Percentiles rank a stretch among this genome's conserved stretches.
Conservation (phyloP, 1,139 yeast genomes). For the Suhomyces taliae region DNA sequence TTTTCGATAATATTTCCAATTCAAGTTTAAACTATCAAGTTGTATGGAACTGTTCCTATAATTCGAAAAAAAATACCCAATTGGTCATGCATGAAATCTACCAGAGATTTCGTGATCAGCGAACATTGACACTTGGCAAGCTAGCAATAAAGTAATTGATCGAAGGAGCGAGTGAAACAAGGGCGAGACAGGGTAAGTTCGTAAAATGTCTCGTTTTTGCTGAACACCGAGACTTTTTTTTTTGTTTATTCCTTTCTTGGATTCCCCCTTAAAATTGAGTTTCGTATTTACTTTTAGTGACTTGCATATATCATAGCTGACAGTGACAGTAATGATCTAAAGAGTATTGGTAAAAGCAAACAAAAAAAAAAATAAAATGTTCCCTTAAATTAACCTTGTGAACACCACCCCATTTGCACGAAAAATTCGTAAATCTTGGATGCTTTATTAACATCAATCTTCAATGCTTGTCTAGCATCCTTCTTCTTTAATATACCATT, state of each 20-base stretch:
- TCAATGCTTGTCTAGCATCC: constrained; percentile 77
- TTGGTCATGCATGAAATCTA: background rate
- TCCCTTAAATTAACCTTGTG: constrained; percentile 32
- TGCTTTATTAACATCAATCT: constrained; percentile 85
- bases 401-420: constrained; percentile 85
- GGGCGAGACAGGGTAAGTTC: too few species aligned
- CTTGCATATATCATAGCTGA: too few species aligned
- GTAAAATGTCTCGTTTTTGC: background rate
- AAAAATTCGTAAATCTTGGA: constrained; percentile 89
- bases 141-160: too few species aligned
- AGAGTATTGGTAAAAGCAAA: too few species aligned
- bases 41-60: background rate
- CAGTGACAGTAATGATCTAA: too few species aligned
- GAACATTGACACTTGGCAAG: too few species aligned
- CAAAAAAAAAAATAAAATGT: too few species aligned
- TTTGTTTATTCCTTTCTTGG: background rate
- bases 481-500: constrained; percentile 84
- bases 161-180: too few species aligned
- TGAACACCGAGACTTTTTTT: background rate
- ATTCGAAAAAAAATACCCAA: background rate
- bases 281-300: too few species aligned
- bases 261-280: too few species aligned
- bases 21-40: too few species aligned
- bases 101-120: background rate
- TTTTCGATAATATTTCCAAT: too few species aligned